phyloP scores from a whole-genome alignment of 805 yeast species.

The Starmerella floris region DNA sequence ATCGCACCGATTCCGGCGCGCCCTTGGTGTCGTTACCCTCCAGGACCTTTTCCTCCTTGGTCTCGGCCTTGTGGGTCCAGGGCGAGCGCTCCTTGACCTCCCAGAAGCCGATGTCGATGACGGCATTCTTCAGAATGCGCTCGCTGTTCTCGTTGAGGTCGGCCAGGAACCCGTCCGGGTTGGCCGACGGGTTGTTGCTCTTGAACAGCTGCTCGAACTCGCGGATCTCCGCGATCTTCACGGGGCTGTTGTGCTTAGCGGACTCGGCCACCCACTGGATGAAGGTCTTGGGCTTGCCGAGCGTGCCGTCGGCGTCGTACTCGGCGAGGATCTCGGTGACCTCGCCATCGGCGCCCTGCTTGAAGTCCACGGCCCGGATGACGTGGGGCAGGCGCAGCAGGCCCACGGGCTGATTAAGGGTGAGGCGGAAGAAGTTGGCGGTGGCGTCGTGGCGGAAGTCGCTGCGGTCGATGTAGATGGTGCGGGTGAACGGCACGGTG shows the following conservation, averaged over 20 bases:
- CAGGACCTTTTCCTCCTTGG: constrained; percentile 43
- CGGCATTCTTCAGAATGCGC: constrained; percentile 46
- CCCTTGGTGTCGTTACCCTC: constrained; percentile 46
- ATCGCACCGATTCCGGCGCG: constrained; percentile 72
- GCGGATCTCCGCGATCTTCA: constrained; percentile 61
- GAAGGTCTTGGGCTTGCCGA: constrained; percentile 80
- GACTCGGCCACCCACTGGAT: constrained; percentile 91
- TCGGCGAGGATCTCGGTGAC: constrained; percentile 61
- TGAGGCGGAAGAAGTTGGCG: constrained; percentile 76
- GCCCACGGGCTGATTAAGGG: constrained; percentile 92
- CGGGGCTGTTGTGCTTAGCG: constrained; percentile 46
- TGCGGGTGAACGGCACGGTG: constrained; percentile 66
- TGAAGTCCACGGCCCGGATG: constrained; percentile 55
- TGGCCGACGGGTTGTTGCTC: constrained; percentile 78
- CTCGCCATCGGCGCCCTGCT: constrained; percentile 48
- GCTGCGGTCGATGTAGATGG: constrained; percentile 69
- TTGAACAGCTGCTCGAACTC: constrained; percentile 77
- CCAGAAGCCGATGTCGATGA: constrained; percentile 65
- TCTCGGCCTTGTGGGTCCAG: constrained; percentile 43
- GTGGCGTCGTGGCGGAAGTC: constrained; percentile 61
- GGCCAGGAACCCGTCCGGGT: constrained; percentile 76
- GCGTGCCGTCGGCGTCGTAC: constrained; percentile 48
- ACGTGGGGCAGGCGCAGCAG: constrained; percentile 80
- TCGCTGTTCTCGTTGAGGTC: constrained; percentile 77
- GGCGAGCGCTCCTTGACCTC: constrained; percentile 63